A percentile compares a stretch with the other conserved stretches of the same genome.
Conservation (phyloP, 306 rosid species). For the Comarum palustre region DNA sequence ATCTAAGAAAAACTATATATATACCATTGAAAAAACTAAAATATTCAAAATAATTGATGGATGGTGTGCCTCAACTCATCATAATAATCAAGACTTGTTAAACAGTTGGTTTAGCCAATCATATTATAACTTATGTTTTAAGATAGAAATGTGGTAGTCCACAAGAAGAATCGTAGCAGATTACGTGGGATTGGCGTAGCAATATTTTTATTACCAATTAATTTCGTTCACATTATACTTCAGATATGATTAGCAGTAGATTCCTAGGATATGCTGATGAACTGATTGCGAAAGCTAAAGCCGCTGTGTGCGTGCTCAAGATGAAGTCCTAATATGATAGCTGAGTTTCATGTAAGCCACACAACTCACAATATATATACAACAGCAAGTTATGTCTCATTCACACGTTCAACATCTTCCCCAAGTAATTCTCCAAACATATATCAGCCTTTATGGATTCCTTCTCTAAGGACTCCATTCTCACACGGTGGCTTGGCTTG, state of each 20-base stretch:
- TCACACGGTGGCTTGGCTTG: neutral
- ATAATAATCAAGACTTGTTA: neutral
- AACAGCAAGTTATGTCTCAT: neutral
- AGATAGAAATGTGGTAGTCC: neutral
- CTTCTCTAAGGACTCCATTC: neutral
- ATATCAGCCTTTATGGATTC: neutral
- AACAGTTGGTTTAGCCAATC: neutral
- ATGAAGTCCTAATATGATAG: constrained; percentile 4
- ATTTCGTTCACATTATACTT: neutral
- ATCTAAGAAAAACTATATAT: no score
- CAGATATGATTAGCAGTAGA: constrained; percentile 3
- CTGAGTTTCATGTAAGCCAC: neutral
- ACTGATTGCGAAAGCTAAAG: neutral
- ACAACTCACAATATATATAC: neutral
- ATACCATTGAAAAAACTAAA: no score
- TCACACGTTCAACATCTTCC: neutral
- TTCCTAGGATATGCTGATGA: constrained; percentile 8
- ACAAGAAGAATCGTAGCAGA: neutral
- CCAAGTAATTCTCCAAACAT: neutral
- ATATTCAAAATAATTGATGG: no score
- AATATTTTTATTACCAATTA: neutral
- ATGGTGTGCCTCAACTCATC: no score
- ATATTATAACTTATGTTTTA: no score
- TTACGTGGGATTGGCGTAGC: neutral
- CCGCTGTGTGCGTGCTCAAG: neutral